A percentile compares a stretch with the other conserved stretches of the same genome.
phyloP scores from a whole-genome alignment of 1,139 yeast genomes.

The Yamadazyma conglobata region DNA sequence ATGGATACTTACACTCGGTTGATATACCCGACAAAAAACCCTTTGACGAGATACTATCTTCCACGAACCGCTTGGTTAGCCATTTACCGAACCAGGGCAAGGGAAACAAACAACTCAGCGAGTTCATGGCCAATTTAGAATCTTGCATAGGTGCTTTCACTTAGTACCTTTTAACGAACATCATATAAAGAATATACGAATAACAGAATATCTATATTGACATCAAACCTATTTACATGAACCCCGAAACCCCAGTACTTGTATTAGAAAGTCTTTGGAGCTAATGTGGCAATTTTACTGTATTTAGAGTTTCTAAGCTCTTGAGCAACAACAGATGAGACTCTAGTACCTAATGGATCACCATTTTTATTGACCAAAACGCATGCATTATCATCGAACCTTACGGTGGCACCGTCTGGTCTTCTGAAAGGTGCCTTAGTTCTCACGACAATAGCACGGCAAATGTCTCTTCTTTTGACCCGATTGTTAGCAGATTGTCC shows the following conservation, averaged over 20 bases:
- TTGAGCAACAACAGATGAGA: slow-evolving; percentile 86
- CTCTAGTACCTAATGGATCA: slow-evolving; percentile 95
- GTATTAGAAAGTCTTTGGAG: slow-evolving; percentile 72
- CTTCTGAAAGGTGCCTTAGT: slow-evolving; percentile 84
- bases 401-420: slow-evolving; percentile 80
- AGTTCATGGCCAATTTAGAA: slow-evolving; percentile 22
- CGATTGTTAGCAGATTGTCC: slow-evolving; percentile 73
- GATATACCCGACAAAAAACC: slow-evolving; percentile 3
- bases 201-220: too few relatives aligned
- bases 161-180: too few relatives aligned
- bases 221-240: too few relatives aligned
- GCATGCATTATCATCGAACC: slow-evolving; percentile 97
- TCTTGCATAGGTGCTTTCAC: slow-evolving; percentile 23
- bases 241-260: too few relatives aligned
- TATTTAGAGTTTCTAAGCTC: slow-evolving; percentile 83
- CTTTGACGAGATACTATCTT: slow-evolving; percentile 16
- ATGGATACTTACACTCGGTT: slow-evolving; percentile 12
- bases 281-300: slow-evolving; percentile 85
- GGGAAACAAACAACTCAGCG: slow-evolving; percentile 18
- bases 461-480: slow-evolving; percentile 92
- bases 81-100: slow-evolving; percentile 16
- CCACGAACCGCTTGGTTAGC: slow-evolving; percentile 17
- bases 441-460: slow-evolving; percentile 93
- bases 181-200: too few relatives aligned
- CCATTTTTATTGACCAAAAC: slow-evolving; percentile 88